Conservation (phyloP, 2,329 filamentous ascomycete species). For the Aschersonia sp. region DNA sequence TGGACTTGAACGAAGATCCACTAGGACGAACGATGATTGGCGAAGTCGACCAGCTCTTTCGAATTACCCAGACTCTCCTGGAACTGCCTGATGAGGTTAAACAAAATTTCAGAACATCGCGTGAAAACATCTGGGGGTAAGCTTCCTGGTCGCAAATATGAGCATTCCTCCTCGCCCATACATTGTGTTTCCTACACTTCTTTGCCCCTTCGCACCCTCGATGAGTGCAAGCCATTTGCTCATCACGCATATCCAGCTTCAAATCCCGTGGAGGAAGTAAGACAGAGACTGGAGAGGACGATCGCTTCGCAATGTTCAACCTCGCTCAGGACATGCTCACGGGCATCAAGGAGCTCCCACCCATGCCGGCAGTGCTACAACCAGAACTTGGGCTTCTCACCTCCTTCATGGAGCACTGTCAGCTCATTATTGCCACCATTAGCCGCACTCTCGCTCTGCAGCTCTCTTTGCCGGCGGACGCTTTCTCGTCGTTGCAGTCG, state of each 20-base stretch:
- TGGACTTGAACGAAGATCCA: not conserved
- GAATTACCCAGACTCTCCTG: not conserved
- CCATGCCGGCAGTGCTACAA: not conserved
- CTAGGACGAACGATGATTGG: not conserved
- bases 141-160: too few species aligned
- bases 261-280: not conserved
- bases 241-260: not conserved
- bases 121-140: not conserved
- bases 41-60: not conserved
- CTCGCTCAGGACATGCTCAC: not conserved
- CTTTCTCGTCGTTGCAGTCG: not conserved
- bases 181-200: not conserved
- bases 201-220: not conserved
- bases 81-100: not conserved
- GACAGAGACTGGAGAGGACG: not conserved
- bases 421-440: not conserved
- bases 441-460: not conserved
- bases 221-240: not conserved
- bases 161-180: not conserved
- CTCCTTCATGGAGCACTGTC: not conserved
- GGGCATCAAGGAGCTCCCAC: not conserved
- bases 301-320: not conserved
- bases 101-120: not conserved
- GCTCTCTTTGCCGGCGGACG: not conserved
- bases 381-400: not conserved